Conservation (phyloP, 2,329 filamentous ascomycete genomes). For the Cladobotryum mycophilum region DNA sequence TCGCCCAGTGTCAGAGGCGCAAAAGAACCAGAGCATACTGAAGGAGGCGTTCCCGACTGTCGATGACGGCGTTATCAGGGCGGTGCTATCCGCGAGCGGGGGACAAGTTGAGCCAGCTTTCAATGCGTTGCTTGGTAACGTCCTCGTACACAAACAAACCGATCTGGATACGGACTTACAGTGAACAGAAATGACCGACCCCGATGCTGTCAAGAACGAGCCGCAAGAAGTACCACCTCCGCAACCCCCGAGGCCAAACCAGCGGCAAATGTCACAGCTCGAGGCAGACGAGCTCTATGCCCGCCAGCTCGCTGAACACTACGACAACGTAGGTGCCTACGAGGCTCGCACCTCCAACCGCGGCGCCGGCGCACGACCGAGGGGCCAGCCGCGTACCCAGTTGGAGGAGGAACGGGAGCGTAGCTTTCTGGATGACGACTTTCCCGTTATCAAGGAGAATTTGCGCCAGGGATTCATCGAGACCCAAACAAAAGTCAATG, state of each 20-base stretch:
- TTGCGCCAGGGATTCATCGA: slow-evolving; percentile 91
- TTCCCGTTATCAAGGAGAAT: slow-evolving; percentile 88
- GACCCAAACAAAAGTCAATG: slow-evolving; percentile 87
- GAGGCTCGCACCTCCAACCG: slow-evolving; percentile 49
- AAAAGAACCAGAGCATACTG: slow-evolving; percentile 81
- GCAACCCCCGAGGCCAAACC: slow-evolving; percentile 69
- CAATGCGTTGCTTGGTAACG: slow-evolving; percentile 77
- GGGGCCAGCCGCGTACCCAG: neutral
- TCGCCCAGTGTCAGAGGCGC: slow-evolving; percentile 70
- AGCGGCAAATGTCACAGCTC: slow-evolving; percentile 66
- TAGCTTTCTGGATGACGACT: slow-evolving; percentile 92
- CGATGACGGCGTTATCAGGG: slow-evolving; percentile 74
- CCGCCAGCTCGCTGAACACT: slow-evolving; percentile 87
- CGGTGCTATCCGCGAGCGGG: slow-evolving; percentile 77
- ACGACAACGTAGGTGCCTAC: slow-evolving; percentile 58
- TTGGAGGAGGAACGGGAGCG: slow-evolving; percentile 55
- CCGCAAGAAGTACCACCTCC: slow-evolving; percentile 57
- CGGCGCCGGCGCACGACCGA: slow-evolving; percentile 33
- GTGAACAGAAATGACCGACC: slow-evolving; percentile 66
- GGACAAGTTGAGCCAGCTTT: slow-evolving; percentile 91
- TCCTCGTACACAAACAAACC: slow-evolving; percentile 3
- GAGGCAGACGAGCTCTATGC: slow-evolving; percentile 90
- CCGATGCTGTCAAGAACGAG: slow-evolving; percentile 55
- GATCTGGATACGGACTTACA: slow-evolving; percentile 7
- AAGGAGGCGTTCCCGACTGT: slow-evolving; percentile 91